These are phyloP conservation scores for Phialophora tarda DNA, from an alignment of 2,329 filamentous ascomycete species.

Conservation along the genomic window DNA sequence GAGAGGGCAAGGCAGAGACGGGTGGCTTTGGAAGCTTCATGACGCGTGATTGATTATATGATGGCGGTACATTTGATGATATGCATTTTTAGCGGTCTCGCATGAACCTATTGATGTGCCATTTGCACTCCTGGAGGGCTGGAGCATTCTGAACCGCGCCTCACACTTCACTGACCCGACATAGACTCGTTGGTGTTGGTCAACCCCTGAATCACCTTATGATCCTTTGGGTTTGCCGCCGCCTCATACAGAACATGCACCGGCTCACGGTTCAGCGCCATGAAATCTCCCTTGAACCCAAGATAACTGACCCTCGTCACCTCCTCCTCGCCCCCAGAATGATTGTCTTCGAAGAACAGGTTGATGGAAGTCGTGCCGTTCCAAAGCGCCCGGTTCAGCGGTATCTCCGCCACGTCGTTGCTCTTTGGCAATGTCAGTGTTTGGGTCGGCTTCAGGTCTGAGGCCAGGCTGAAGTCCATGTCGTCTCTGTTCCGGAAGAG, in stretches of 20 bases:
- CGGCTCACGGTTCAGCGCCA: constrained; percentile 81
- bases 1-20: constrained; percentile 44
- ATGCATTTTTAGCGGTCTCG: constrained; percentile 11
- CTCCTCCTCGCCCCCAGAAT: constrained; percentile 78
- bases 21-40: constrained; percentile 38
- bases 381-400: constrained; percentile 86
- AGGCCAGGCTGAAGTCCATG: constrained; percentile 80
- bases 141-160: background rate
- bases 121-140: background rate
- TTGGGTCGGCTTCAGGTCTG: constrained; percentile 73
- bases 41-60: constrained; percentile 8
- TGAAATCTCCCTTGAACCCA: constrained; percentile 94
- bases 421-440: constrained; percentile 67
- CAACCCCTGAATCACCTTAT: constrained; percentile 59
- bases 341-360: constrained; percentile 93
- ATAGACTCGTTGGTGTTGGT: constrained; percentile 48
- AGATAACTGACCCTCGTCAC: constrained; percentile 79
- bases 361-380: constrained; percentile 80
- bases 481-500: constrained; percentile 86
- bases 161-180: constrained; percentile 48
- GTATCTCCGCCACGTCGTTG: constrained; percentile 79
- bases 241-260: constrained; percentile 90
- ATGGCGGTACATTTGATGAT: constrained; percentile 25
- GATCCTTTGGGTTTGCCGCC: constrained; percentile 88
- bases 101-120: background rate